Base-by-base conservation (phyloP, 2,329 filamentous ascomycete genomes). In the Sarocladiaceae sp. region DNA sequence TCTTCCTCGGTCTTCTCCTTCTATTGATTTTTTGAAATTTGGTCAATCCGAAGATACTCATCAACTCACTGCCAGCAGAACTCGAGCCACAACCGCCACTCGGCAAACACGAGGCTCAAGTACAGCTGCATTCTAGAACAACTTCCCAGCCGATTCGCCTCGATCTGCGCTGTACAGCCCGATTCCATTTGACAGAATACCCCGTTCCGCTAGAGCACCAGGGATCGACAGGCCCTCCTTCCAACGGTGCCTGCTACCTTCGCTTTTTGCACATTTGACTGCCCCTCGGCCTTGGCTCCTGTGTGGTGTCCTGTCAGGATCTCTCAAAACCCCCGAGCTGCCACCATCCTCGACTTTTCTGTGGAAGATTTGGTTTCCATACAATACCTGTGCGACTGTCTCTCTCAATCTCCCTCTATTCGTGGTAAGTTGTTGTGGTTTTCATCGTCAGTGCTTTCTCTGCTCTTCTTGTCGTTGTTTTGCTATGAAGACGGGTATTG, bases 121-220 rank as follows among this genome's bases (percentile, higher is more conserved):
- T 8, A 40, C 37, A 7, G 37, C 15, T 15, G 29, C 23, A 46
- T 48, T 48, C 44, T 48, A 48, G 44, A 48, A 48, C 44, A 12
- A 4, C 23, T 4, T 20, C 44, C 18, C 4, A 25, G 39, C 26
- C 44, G 44, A 48, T 48, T 48, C 28, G 44, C 44, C 26, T 48
- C 44, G 44, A 48, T 48, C 44, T 48, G 22, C 40, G 40, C 40
- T 44, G 40, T 10, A 11, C 22, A 26, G n/a, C 44, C 44, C 44
- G 44, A 48, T 48, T 48, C 26, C 22, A 26, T 48, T 17, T 29
- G 28, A 33, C 44, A 48, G 44, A 28, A 48, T 18, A 10, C 17
- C 44, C 37, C 26, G 25, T 48, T 31, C 44, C 44, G 26, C 44
- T 48, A 48, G 44, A 48, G 40, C 40, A 22, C 37, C 31, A 48